A percentile compares a stretch with the other conserved stretches of the same genome.
These are phyloP conservation scores for Cubamyces sp. DNA, from an alignment of 768 basidiomycete species.

Conservation along the genomic window DNA sequence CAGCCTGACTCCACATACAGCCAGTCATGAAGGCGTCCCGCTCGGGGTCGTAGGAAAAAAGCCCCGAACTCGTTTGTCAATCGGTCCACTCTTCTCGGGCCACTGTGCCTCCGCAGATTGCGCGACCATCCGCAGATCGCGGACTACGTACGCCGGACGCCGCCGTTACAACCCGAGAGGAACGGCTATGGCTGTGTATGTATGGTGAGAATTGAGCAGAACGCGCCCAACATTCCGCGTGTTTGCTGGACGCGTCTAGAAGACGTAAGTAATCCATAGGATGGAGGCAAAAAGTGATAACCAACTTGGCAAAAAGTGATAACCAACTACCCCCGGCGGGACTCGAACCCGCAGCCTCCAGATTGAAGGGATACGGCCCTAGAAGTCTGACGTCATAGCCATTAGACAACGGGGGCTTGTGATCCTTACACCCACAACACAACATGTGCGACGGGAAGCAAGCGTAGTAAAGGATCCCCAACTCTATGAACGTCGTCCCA, in stretches of 20 bases:
- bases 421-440: no score
- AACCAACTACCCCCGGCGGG: slow-evolving; percentile 17
- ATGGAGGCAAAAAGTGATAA: neutral
- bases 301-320: neutral
- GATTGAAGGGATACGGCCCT: neutral
- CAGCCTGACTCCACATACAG: neutral
- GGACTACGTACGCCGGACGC: neutral
- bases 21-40: neutral
- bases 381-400: slow-evolving; percentile 19
- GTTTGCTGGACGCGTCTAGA: no score
- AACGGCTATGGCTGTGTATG: neutral
- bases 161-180: neutral
- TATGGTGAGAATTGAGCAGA: neutral
- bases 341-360: slow-evolving; percentile 20
- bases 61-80: neutral
- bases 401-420: slow-evolving; percentile 17
- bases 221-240: no score
- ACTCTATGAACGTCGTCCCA: no score
- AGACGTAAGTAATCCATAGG: no score
- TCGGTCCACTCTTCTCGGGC: neutral
- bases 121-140: neutral
- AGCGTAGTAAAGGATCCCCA: no score
- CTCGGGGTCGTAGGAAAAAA: neutral
- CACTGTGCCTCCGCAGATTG: neutral
- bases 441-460: no score